phyloP scores from a whole-genome alignment of 2,329 filamentous ascomycete species.

The Metarhizium humberi region DNA sequence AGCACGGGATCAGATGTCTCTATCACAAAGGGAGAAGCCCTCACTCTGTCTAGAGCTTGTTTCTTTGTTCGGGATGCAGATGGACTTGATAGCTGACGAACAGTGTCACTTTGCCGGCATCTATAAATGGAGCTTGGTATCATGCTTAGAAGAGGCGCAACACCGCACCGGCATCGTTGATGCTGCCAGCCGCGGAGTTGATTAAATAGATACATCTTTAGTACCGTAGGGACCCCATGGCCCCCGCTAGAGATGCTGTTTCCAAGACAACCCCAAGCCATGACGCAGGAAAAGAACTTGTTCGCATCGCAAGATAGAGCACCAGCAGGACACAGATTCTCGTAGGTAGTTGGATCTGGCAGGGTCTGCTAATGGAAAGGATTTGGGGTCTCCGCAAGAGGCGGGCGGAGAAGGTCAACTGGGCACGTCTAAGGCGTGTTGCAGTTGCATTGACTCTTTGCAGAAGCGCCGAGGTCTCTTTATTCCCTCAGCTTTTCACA shows the following conservation, averaged over 20 bases:
- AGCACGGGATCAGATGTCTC: background rate
- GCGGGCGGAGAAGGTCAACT: background rate
- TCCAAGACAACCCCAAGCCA: conserved; percentile 31
- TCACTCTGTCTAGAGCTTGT: conserved; percentile 23
- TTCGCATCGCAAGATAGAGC: conserved; percentile 1
- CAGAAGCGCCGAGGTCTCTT: background rate
- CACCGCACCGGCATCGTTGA: background rate
- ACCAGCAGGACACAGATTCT: background rate
- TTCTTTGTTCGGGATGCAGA: conserved; percentile 21
- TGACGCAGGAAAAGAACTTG: conserved; percentile 16
- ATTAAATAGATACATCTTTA: conserved; percentile 2
- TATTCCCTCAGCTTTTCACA: background rate
- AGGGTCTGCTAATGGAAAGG: background rate
- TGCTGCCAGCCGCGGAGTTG: background rate
- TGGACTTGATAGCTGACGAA: conserved; percentile 20
- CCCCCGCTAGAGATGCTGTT: conserved; percentile 26
- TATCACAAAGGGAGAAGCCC: background rate
- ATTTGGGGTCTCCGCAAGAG: background rate
- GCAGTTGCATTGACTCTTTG: background rate
- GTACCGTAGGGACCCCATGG: conserved; percentile 8
- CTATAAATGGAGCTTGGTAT: background rate
- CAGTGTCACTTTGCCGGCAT: conserved; percentile 7
- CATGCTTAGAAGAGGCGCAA: background rate
- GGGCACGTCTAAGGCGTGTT: background rate
- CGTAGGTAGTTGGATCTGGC: background rate